Conservation (phyloP, 1,284 basidiomycete species). For the Taiwanofungus camphoratus region DNA sequence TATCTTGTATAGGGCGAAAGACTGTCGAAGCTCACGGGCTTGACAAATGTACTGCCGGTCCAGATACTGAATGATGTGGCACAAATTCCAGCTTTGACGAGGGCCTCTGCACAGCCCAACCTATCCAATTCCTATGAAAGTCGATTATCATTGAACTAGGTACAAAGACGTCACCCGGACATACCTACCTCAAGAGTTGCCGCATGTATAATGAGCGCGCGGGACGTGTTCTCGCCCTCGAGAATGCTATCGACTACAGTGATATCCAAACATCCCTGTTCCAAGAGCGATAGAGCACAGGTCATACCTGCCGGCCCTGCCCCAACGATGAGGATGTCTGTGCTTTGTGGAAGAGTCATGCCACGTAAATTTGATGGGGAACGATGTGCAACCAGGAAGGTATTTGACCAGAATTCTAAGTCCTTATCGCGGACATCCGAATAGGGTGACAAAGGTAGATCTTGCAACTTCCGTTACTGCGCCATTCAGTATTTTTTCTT, state of each 20-base stretch:
- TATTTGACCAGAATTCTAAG: too few species aligned
- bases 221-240: slow-evolving; percentile 23
- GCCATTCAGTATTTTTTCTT: neutral
- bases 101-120: slow-evolving; percentile 36
- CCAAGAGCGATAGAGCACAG: slow-evolving; percentile 37
- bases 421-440: neutral
- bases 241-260: slow-evolving; percentile 39
- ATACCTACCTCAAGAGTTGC: slow-evolving; percentile 26
- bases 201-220: slow-evolving; percentile 26
- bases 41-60: slow-evolving; percentile 26
- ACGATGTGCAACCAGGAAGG: neutral
- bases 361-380: neutral
- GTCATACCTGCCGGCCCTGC: slow-evolving; percentile 42
- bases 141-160: neutral
- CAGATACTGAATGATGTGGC: slow-evolving; percentile 23
- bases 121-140: slow-evolving; percentile 37
- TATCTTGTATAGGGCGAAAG: slow-evolving; percentile 35
- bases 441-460: neutral
- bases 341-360: slow-evolving; percentile 27
- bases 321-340: slow-evolving; percentile 41
- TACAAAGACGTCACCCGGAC: neutral
- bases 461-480: neutral
- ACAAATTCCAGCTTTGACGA: slow-evolving; percentile 37
- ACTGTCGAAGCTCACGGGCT: slow-evolving; percentile 28
- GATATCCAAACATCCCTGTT: slow-evolving; percentile 39